Evolutionary conservation across 1,284 basidiomycete species (phyloP).

Genomic region (Puccinia horiana): DNA sequence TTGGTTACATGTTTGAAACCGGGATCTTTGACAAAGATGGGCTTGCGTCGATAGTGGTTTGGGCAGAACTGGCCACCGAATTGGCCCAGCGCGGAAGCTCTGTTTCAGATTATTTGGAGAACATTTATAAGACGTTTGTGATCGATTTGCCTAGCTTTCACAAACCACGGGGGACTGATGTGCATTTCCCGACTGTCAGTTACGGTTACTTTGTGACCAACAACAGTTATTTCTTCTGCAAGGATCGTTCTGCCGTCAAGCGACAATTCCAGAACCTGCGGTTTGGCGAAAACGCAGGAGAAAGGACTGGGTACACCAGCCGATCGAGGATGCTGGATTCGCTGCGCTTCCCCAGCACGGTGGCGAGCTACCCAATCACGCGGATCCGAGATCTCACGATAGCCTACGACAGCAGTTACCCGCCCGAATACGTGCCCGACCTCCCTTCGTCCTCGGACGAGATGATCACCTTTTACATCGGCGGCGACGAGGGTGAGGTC

Average conservation of each 20-base stretch:
- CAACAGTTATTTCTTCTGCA: conserved; percentile 78
- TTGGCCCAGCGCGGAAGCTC: conserved; percentile 65
- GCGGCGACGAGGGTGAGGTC: conserved; percentile 63
- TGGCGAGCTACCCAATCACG: conserved; percentile 67
- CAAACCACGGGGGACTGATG: background rate
- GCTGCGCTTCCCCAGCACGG: conserved; percentile 62
- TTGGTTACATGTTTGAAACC: conserved; percentile 76
- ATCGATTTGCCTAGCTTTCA: background rate
- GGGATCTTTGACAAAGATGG: conserved; percentile 81
- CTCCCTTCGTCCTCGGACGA: conserved; percentile 74
- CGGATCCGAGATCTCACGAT: conserved; percentile 72
- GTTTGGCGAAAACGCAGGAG: conserved; percentile 38
- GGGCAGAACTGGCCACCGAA: conserved; percentile 67
- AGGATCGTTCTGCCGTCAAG: conserved; percentile 67
- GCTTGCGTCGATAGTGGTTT: conserved; percentile 63
- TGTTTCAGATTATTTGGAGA: conserved; percentile 66
- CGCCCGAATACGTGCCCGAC: conserved; percentile 67
- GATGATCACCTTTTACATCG: conserved; percentile 75
- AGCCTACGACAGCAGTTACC: conserved; percentile 63
- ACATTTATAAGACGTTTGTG: conserved; percentile 68
- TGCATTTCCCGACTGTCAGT: conserved; percentile 23
- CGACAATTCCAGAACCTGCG: conserved; percentile 70
- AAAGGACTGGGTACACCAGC: background rate
- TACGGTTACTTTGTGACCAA: conserved; percentile 61
- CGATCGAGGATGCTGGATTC: background rate